Base-by-base conservation (phyloP, 768 basidiomycete genomes). In the Naganishia vishniacii region DNA sequence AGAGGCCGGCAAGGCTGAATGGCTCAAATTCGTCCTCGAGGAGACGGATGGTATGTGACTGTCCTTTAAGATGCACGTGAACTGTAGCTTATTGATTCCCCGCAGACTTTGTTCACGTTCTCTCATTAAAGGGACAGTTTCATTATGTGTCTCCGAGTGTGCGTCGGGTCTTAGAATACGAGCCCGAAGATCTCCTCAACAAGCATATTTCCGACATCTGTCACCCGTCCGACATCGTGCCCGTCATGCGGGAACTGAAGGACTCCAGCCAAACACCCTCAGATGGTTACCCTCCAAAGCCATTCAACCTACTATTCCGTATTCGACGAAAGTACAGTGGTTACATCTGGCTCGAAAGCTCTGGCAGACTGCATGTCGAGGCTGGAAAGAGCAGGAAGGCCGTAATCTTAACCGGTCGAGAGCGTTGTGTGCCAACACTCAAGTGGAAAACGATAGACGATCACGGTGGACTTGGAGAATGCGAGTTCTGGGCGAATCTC, bases 311-410 rank as follows among this genome's bases (percentile, higher is more conserved):
- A 13, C 83, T 97, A 40, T 97, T 91, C 80, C 82, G 94, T 2
- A 88, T 89, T 8, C 81, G 82, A 31, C 83, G 86, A 7, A 90
- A 88, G 74, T 69, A 76, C 48, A 83, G 67, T 48, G 80, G 80
- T 1, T 92, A 87, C 77, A 82, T 91, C 20, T 99, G 94, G 94
- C 81, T 98, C 16, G 91, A 95, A 74, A 87, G 86, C 53, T 81
- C 86, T n/a, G 94, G 94, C 0, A 81, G 89, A 31, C 81, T 98
- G 42, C 88, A 93, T 71, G 83, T 89, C 62, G 94, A 99, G 79
- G 87, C 91, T 0, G 91, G 91, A 1, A 97, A 97, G 73, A 91
- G 91, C 0, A 81, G 91, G 40, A 95, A 98, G 78, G 90, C 91
- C 1, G 91, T 99, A 72, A 84, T 99, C 37, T 81, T 99, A n/a